Evolutionary conservation across 169 alveolate genomes (phyloP).

Genomic region (Sarcocystis neurona): DNA sequence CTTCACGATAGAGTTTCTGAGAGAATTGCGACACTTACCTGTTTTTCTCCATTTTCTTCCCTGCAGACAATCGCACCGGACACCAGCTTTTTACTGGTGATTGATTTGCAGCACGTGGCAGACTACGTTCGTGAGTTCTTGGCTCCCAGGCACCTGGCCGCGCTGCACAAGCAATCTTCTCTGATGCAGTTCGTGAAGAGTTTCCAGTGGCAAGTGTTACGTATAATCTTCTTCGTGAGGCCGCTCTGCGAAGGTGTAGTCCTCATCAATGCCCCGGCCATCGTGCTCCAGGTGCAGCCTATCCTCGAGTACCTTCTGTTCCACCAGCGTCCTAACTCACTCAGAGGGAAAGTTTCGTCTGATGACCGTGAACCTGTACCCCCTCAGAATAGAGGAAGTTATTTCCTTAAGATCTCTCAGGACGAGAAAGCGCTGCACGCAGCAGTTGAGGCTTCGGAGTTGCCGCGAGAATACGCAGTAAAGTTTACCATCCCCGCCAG

Average conservation of each 20-base stretch:
- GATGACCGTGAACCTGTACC: too few species aligned
- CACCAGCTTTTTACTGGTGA: conserved; percentile 6
- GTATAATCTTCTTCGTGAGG: conserved; percentile 2
- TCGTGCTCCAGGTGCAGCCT: conserved; percentile 21
- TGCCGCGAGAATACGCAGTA: conserved; percentile 22
- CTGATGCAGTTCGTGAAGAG: neutral
- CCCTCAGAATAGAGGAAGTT: too few species aligned
- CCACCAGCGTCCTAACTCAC: neutral
- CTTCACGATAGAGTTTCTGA: too few species aligned
- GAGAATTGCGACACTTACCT: too few species aligned
- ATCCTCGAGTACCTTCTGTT: conserved; percentile 23
- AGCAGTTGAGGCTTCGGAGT: neutral
- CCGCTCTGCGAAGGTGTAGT: conserved; percentile 12
- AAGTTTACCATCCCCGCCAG: too few species aligned
- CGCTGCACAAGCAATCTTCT: neutral
- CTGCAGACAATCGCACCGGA: neutral
- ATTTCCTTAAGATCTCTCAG: neutral
- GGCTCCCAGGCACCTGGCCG: neutral
- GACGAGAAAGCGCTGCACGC: conserved; percentile 10
- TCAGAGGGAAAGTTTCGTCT: neutral
- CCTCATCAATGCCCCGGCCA: conserved; percentile 14
- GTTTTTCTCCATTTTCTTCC: neutral
- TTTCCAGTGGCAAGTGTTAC: neutral
- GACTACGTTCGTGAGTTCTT: neutral
- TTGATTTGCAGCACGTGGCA: neutral